Evolutionary conservation across 1,284 basidiomycete genomes (phyloP), one percentile per base, ranked within the genome.

Genomic region (Hymenochaete sp.): DNA sequence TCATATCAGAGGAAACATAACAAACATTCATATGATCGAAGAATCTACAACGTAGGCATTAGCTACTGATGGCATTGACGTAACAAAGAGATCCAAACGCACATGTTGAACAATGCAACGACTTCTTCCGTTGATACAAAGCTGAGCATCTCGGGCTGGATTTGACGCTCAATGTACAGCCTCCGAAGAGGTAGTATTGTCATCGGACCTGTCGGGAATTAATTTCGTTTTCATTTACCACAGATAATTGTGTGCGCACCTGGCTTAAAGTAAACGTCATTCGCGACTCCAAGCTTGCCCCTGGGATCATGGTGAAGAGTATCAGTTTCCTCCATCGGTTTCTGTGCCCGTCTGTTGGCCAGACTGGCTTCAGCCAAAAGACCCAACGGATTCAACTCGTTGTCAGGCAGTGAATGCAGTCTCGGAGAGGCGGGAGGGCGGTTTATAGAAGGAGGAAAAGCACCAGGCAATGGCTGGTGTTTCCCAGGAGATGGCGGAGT

Each of bases 251-350:
- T 28, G 21, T 41, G 61, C 69, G 50, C 52, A 80, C 90, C 92
- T 38, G 95, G 93, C 59, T 89, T 93, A 70, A 98, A 98, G 65
- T 96, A 98, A 49, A 85, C 79, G 52, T 87, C 81, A 49, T 84
- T 90, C 0, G 92, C 93, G 6, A 97, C 87, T 6, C 91, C 93
- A 14, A 92, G 57, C 52, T 73, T 75, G 32, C 59, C 68, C 26
- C 42, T 44, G 9, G 50, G 36, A 9, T 54, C 50, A 22, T n/a
- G n/a, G n/a, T n/a, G n/a, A n/a, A n/a, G n/a, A n/a, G n/a, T n/a
- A n/a, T n/a, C n/a, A n/a, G n/a, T n/a, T n/a, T n/a, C n/a, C n/a
- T n/a, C n/a, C n/a, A n/a, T n/a, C n/a, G n/a, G n/a, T 3, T 61
- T 59, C 39, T 66, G 62, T 1, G 76, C 76, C 28, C 79, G 74